These are phyloP conservation scores for Mortierella sp. DNA, from an alignment of 371 early-diverging fungal genomes.

Conservation along the genomic window DNA sequence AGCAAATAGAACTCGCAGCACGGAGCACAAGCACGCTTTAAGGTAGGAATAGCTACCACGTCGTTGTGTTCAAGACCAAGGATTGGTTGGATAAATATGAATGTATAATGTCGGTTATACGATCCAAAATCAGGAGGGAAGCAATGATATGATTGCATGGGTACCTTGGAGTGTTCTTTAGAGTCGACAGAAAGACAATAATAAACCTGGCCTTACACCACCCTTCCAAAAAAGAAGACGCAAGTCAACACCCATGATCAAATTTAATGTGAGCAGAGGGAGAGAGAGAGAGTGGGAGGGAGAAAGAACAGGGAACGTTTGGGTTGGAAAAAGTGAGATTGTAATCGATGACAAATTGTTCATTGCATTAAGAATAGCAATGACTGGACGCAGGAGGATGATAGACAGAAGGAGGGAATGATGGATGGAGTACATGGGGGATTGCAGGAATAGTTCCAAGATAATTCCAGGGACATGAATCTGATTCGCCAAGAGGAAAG, in stretches of 20 bases:
- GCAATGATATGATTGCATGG: neutral
- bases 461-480: constrained; percentile 3
- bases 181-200: neutral
- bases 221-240: neutral
- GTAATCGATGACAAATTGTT: neutral
- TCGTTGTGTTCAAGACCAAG: neutral
- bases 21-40: neutral
- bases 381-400: neutral
- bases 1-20: neutral
- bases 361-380: neutral
- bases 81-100: neutral
- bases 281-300: too few relatives aligned
- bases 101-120: neutral
- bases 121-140: neutral
- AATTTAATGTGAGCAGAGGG: neutral
- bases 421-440: neutral
- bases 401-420: neutral
- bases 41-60: neutral
- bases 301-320: too few relatives aligned
- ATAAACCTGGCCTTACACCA: neutral
- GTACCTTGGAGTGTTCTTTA: neutral
- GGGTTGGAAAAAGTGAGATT: too few relatives aligned
- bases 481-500: constrained; percentile 23
- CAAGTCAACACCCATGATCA: neutral
- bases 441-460: neutral